These are phyloP conservation scores for Mrakia gelida DNA, from an alignment of 768 basidiomycete genomes.

Conservation along the genomic window DNA sequence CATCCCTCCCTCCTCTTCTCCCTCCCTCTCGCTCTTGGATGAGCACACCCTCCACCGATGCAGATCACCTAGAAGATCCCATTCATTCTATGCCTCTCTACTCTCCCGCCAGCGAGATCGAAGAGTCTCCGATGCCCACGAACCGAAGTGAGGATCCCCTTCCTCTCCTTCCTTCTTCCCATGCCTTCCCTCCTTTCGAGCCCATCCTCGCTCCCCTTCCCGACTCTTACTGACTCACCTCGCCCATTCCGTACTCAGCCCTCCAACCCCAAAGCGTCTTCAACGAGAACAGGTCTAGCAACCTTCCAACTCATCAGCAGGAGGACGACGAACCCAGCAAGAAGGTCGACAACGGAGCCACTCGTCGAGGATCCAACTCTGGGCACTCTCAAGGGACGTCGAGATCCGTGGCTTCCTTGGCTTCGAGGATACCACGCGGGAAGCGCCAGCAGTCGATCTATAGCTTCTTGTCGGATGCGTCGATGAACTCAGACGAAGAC, in stretches of 20 bases:
- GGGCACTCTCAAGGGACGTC: not conserved
- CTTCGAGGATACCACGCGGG: not conserved
- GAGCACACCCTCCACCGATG: not conserved
- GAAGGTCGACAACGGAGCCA: not conserved
- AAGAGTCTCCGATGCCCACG: not conserved
- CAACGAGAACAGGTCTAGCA: conserved; percentile 2
- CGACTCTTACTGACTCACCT: not conserved
- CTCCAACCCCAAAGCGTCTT: conserved; percentile 13
- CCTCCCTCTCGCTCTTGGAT: not conserved
- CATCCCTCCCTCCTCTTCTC: not conserved
- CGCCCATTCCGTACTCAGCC: not conserved
- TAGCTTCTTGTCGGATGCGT: not conserved
- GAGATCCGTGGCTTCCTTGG: not conserved
- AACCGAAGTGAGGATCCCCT: not conserved
- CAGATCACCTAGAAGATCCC: not conserved
- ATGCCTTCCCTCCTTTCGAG: not conserved
- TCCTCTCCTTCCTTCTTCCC: not conserved
- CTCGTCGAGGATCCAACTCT: not conserved
- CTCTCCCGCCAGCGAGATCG: not conserved
- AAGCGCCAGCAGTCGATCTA: conserved; percentile 2
- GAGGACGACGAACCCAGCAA: not conserved
- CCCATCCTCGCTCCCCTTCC: not conserved
- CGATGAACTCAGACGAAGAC: not conserved
- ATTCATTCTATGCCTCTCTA: not conserved
- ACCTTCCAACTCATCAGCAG: not conserved